A percentile compares a stretch with the other conserved stretches of the same genome.
These are phyloP conservation scores for Penicillium steckii DNA, from an alignment of 495 filamentous ascomycete genomes.

Conservation along the genomic window DNA sequence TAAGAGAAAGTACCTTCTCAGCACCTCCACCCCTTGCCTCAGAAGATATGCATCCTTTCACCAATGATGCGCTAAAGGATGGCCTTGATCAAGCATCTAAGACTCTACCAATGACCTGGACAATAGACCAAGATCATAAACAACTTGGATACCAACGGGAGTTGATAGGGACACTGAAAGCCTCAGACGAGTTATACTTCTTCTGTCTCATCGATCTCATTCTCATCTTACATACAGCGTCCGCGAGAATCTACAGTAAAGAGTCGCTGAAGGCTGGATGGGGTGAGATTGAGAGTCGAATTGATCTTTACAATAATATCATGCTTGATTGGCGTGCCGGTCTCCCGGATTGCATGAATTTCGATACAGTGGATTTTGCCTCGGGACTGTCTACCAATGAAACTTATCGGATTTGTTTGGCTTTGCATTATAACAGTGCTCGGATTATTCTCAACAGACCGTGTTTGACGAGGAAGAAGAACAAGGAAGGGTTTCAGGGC, in stretches of 20 bases:
- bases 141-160: background rate
- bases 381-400: background rate
- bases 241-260: background rate
- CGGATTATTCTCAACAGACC: slow-evolving; percentile 51
- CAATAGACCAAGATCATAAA: background rate
- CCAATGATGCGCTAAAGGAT: background rate
- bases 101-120: background rate
- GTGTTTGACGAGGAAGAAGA: slow-evolving; percentile 18
- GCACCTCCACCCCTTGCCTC: background rate
- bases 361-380: background rate
- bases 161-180: background rate
- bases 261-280: background rate
- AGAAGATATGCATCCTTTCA: background rate
- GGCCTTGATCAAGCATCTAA: background rate
- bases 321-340: background rate
- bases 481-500: background rate
- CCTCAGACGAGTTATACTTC: background rate
- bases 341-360: background rate
- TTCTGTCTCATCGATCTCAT: background rate
- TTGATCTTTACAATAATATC: background rate
- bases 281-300: background rate
- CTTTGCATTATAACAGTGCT: slow-evolving; percentile 46
- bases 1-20: slow-evolving; percentile 21
- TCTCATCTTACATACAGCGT: background rate
- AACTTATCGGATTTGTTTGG: slow-evolving; percentile 15